Evolutionary conservation across 768 basidiomycete genomes (phyloP), one percentile per base, ranked within the genome.

Genomic region (Pleurotus sapidus): DNA sequence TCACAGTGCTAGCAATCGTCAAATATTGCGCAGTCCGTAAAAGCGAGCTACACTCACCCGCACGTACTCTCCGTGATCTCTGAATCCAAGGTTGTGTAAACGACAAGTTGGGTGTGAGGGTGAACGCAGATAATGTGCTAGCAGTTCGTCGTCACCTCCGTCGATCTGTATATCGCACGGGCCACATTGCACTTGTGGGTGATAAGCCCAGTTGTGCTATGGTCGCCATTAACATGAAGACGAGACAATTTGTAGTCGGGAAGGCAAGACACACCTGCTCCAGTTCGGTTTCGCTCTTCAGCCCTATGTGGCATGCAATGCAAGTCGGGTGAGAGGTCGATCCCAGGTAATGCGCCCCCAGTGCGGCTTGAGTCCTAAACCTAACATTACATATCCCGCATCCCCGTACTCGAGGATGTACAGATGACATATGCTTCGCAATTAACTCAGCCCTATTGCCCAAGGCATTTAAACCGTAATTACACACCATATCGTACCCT

Each of bases 361-460:
- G 30, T 7, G 39, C 55, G 14, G 8, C 3, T 0, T 46, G 37
- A 46, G 42, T 1, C 46, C 55, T 34, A 18, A 25, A 56, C 34
- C 43, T 30, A 42, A 46, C 27, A 24, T 56, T 56, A 17, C 55
- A 56, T 3, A 37, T 30, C 7, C 43, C 43, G n/a, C 55, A 56
- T 2, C 42, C 55, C 2, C 25, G 42, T 15, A 56, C 55, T 8
- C 46, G 27, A 11, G 55, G 55, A 17, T 56, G 55, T 2, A 46
- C 46, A 5, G 46, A 46, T 8, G 55, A 9, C 43, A 46, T 56
- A 56, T 56, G 55, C 55, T 56, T 46, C 3, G n/a, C n/a, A 47
- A 9, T 11, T 5, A 40, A 1, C 20, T 56, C 12, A 46, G 37
- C 27, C 5, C n/a, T 15, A 1, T 12, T 20, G 18, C 8, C 4